Percentiles rank a stretch among this genome's conserved stretches.
Conservation (phyloP, 2,329 filamentous ascomycete genomes). For the Dendryphion nanum region DNA sequence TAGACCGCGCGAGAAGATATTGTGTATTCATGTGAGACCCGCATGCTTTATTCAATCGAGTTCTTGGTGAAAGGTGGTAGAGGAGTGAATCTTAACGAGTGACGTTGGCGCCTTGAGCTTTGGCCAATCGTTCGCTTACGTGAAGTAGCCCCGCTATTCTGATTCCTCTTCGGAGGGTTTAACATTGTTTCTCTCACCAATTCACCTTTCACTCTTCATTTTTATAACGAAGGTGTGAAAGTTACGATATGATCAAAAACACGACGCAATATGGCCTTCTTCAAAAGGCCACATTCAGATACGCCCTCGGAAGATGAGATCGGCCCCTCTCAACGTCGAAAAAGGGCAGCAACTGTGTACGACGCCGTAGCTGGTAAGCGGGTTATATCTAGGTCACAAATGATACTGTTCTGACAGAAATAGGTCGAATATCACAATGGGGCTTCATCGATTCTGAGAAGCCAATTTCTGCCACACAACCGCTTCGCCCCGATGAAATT, state of each 20-base stretch:
- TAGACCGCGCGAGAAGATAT: constrained; percentile 72
- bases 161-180: no score
- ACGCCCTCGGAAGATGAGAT: constrained; percentile 8
- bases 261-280: no score
- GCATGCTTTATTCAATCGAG: constrained; percentile 40
- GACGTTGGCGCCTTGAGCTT: no score
- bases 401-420: constrained; percentile 3
- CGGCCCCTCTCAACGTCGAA: constrained; percentile 4
- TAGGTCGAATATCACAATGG: constrained; percentile 47
- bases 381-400: neutral
- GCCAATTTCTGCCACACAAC: constrained; percentile 29
- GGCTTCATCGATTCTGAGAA: constrained; percentile 43
- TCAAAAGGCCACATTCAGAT: constrained; percentile 13
- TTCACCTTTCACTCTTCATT: no score
- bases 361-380: constrained; percentile 67
- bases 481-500: constrained; percentile 66
- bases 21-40: constrained; percentile 42
- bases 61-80: no score
- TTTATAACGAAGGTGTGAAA: no score
- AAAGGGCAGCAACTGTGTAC: constrained; percentile 59
- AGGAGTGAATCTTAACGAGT: no score
- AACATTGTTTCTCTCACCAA: no score
- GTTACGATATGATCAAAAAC: no score
- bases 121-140: no score
- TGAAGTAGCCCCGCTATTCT: no score